Percentiles rank a stretch among this genome's conserved stretches.
phyloP scores from a whole-genome alignment of 2,329 filamentous ascomycete genomes.

The Penicillium sclerotiorum region DNA sequence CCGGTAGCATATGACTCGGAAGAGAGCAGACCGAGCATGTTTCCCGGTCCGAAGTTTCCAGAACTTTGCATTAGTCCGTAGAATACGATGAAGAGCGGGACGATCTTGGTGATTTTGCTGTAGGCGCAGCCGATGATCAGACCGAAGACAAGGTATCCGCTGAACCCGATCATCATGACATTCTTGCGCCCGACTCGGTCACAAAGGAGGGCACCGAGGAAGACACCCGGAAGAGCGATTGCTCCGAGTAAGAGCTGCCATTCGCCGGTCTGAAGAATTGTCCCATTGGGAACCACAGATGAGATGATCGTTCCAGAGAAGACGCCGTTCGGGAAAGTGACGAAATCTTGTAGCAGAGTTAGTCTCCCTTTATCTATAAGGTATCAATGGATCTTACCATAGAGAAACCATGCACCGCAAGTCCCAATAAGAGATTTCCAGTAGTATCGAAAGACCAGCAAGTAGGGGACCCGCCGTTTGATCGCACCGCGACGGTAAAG shows the following conservation, averaged over 20 bases:
- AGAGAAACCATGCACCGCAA: slow-evolving; percentile 60
- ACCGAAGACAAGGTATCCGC: slow-evolving; percentile 55
- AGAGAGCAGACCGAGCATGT: slow-evolving; percentile 55
- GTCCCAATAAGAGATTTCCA: slow-evolving; percentile 59
- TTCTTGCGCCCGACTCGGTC: slow-evolving; percentile 54
- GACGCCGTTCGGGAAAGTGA: slow-evolving; percentile 54
- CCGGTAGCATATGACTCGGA: slow-evolving; percentile 57
- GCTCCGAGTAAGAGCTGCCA: slow-evolving; percentile 50
- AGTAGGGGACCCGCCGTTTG: slow-evolving; percentile 55
- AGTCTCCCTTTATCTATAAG: background rate
- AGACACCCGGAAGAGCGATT: slow-evolving; percentile 53
- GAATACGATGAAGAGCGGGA: slow-evolving; percentile 56
- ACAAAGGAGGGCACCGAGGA: slow-evolving; percentile 53
- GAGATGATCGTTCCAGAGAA: slow-evolving; percentile 51
- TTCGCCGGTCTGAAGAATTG: slow-evolving; percentile 49
- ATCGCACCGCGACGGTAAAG: slow-evolving; percentile 58
- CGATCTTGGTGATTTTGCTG: slow-evolving; percentile 50
- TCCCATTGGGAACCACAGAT: slow-evolving; percentile 40
- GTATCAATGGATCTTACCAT: slow-evolving; percentile 30
- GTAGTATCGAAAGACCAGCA: slow-evolving; percentile 55
- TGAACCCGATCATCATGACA: slow-evolving; percentile 56
- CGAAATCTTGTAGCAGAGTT: slow-evolving; percentile 28
- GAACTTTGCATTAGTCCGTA: slow-evolving; percentile 56
- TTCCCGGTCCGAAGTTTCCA: slow-evolving; percentile 55
- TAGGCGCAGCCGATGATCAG: slow-evolving; percentile 56